Evolutionary conservation across 2,329 filamentous ascomycete genomes (phyloP).

Genomic region (Trichoderma endophyticum): DNA sequence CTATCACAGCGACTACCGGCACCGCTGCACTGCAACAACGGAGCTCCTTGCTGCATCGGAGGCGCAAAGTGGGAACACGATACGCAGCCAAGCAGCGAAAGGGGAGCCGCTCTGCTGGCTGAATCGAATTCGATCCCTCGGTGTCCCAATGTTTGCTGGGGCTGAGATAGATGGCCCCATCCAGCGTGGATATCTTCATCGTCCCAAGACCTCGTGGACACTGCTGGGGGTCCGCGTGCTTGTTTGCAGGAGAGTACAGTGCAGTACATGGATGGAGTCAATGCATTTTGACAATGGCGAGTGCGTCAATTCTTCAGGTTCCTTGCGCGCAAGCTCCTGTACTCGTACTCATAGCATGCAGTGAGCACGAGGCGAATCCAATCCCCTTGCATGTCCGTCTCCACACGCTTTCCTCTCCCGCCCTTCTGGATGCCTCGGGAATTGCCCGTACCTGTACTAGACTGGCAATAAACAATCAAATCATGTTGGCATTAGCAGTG

Average conservation of each 20-base stretch:
- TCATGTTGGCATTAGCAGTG: neutral
- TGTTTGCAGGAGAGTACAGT: neutral
- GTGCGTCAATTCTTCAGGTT: neutral
- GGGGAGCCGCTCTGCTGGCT: neutral
- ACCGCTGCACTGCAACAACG: neutral
- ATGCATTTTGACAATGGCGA: neutral
- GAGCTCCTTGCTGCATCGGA: neutral
- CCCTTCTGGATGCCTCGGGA: neutral
- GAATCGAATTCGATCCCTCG: neutral
- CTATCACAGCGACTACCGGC: neutral
- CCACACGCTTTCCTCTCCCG: neutral
- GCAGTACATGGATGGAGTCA: neutral
- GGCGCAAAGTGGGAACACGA: neutral
- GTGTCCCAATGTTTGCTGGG: neutral
- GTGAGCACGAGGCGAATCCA: neutral
- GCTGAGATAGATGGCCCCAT: neutral
- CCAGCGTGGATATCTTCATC: neutral
- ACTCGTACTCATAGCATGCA: neutral
- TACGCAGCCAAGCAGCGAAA: neutral
- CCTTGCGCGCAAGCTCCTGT: neutral
- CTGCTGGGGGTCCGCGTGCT: neutral
- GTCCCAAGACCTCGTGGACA: neutral
- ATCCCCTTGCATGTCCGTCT: neutral
- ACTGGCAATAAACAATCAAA: neutral
- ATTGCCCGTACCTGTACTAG: neutral